Evolutionary conservation across 78 protist genomes (phyloP).

Genomic region (Abeoforma whisleri): DNA sequence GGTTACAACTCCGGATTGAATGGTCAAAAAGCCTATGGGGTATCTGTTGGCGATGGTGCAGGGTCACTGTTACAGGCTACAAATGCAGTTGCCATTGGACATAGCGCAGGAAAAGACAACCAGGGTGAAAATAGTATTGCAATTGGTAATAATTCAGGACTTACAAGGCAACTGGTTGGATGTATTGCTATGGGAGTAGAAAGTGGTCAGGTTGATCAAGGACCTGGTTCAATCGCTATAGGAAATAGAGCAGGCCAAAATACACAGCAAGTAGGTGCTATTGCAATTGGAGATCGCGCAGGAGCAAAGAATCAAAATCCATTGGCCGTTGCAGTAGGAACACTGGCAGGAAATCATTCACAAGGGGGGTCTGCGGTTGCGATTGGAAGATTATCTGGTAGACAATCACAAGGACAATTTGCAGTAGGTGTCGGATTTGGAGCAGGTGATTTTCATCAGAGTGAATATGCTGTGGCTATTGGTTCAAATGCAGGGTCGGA

Average conservation of each 20-base stretch:
- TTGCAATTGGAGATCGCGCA: background rate
- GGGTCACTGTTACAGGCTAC: background rate
- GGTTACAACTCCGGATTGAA: background rate
- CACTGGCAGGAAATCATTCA: background rate
- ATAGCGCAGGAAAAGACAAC: slow-evolving; percentile 15
- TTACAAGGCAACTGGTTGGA: too few species aligned
- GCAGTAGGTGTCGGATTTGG: background rate
- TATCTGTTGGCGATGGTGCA: background rate
- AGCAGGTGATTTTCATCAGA: background rate
- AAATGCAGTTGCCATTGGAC: background rate
- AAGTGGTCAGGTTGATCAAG: too few species aligned
- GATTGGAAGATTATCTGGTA: background rate
- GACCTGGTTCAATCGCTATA: too few species aligned
- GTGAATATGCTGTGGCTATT: background rate
- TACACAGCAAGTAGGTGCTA: background rate
- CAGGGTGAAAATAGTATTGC: slow-evolving; percentile 7
- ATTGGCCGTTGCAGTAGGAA: background rate
- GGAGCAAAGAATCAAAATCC: background rate
- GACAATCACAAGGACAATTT: background rate
- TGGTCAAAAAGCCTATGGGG: background rate
- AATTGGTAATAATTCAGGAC: too few species aligned
- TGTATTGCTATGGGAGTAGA: too few species aligned
- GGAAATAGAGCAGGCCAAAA: background rate
- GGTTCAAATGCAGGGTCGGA: background rate
- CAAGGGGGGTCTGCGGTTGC: slow-evolving; percentile 1